phyloP scores from a whole-genome alignment of 169 alveolate genomes.

The Plasmodium cynomolgi region DNA sequence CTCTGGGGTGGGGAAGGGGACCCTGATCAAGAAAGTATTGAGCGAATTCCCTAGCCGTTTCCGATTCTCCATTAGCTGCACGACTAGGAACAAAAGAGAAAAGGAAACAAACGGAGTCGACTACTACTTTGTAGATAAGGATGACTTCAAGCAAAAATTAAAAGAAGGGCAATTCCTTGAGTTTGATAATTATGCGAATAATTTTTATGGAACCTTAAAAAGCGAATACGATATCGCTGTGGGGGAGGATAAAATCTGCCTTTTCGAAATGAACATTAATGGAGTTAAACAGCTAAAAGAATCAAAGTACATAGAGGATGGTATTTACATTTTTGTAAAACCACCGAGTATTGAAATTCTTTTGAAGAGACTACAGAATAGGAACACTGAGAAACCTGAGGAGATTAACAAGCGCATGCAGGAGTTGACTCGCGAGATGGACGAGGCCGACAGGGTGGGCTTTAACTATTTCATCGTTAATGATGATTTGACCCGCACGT shows the following conservation, averaged over 20 bases:
- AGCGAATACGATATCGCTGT: slow-evolving; percentile 82
- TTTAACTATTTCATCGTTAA: slow-evolving; percentile 73
- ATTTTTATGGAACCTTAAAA: slow-evolving; percentile 89
- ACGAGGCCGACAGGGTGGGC: slow-evolving; percentile 69
- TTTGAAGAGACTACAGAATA: slow-evolving; percentile 85
- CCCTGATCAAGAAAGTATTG: slow-evolving; percentile 81
- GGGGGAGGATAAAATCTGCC: slow-evolving; percentile 83
- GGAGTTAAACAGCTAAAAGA: slow-evolving; percentile 86
- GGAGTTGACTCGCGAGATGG: slow-evolving; percentile 88
- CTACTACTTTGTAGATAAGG: slow-evolving; percentile 87
- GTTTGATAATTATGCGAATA: slow-evolving; percentile 86
- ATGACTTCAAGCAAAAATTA: slow-evolving; percentile 85
- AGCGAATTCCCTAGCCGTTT: slow-evolving; percentile 80
- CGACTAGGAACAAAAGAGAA: slow-evolving; percentile 89
- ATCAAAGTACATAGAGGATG: slow-evolving; percentile 75
- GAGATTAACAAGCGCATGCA: slow-evolving; percentile 85
- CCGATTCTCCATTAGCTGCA: slow-evolving; percentile 87
- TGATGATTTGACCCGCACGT: slow-evolving; percentile 68
- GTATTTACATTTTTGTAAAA: slow-evolving; percentile 81
- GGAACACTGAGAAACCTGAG: slow-evolving; percentile 90
- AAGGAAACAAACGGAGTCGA: slow-evolving; percentile 89
- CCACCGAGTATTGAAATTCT: slow-evolving; percentile 85
- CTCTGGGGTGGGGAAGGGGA: slow-evolving; percentile 95
- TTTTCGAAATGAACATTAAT: slow-evolving; percentile 91
- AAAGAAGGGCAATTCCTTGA: slow-evolving; percentile 87